Base-by-base conservation (phyloP, 768 basidiomycete genomes). In the Russula sp. region DNA sequence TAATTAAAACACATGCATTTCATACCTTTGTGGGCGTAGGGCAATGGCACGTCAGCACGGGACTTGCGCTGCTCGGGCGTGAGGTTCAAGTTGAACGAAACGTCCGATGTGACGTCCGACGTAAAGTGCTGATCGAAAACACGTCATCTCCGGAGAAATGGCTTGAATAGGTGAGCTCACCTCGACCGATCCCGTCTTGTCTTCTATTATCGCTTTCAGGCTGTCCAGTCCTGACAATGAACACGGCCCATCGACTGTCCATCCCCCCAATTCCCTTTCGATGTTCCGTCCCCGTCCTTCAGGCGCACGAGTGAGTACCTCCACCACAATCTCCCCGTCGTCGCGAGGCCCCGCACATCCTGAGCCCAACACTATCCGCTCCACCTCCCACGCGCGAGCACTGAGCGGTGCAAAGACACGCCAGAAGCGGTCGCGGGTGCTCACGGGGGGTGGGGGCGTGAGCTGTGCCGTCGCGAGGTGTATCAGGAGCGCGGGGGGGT, bases 41-140 rank as follows among this genome's bases (percentile, higher is more conserved):
- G 96, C 41, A 98, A 75, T 14, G 92, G 88, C 2, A 98, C 93
- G 60, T 83, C 80, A 1, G 90, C 85, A 55, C 92, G 81, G 22
- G 87, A 86, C 63, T 82, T 80, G 69, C 87, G 85, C 70, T 98
- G 96, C 25, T 88, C 82, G 16, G 82, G 77, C 9, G 93, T 98
- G 57, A 98, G 81, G 56, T 76, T 82, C 34, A 98, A 80, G 71
- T 97, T 97, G 79, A 98, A 98, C 0, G 93, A 80, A n/a, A 90
- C 35, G 8, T 47, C 56, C n/a, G 73, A 66, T 84, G 80, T 56
- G 32, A 43, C 54, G 29, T 39, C 52, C 3, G 85, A 80, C 2
- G 83, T 69, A 42, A 71, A 68, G 74, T 77, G 59, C 65, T 63
- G 25, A 49, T 39, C 4, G 46, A 58, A 61, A 51, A 29, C 43